These are phyloP conservation scores for Sporothrix globosa DNA, from an alignment of 2,329 filamentous ascomycete species.

Conservation along the genomic window DNA sequence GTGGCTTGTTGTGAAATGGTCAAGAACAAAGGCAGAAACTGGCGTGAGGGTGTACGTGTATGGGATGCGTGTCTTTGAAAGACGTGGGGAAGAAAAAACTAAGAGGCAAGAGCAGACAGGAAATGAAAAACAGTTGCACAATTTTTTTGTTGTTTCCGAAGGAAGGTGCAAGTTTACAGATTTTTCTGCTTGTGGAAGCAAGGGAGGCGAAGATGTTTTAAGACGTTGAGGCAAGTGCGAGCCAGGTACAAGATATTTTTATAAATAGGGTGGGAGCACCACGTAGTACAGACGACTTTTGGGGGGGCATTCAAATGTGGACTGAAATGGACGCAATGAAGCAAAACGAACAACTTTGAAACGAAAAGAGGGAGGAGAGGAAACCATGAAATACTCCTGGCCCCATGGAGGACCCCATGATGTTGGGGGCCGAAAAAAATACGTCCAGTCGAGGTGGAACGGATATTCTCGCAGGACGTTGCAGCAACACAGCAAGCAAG, in stretches of 20 bases:
- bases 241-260: slow-evolving; percentile 3
- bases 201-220: not conserved
- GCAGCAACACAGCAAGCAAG: not conserved
- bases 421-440: slow-evolving; percentile 15
- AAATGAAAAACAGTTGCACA: slow-evolving; percentile 7
- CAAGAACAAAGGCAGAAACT: slow-evolving; percentile 15
- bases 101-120: not conserved
- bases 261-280: slow-evolving; percentile 2
- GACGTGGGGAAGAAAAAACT: not conserved
- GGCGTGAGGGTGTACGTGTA: not conserved
- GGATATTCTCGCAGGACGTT: not conserved
- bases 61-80: not conserved
- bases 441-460: not conserved
- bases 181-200: slow-evolving; percentile 18
- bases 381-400: slow-evolving; percentile 15
- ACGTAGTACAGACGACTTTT: not conserved
- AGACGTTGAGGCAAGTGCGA: slow-evolving; percentile 2
- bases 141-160: not conserved
- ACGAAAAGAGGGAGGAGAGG: not conserved
- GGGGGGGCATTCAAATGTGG: not conserved
- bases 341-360: not conserved
- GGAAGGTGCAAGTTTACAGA: not conserved
- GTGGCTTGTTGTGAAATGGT: not conserved
- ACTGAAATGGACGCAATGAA: not conserved
- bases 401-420: slow-evolving; percentile 13